Evolutionary conservation across 1,139 yeast species (phyloP).

Genomic region (Taphrina communis): DNA sequence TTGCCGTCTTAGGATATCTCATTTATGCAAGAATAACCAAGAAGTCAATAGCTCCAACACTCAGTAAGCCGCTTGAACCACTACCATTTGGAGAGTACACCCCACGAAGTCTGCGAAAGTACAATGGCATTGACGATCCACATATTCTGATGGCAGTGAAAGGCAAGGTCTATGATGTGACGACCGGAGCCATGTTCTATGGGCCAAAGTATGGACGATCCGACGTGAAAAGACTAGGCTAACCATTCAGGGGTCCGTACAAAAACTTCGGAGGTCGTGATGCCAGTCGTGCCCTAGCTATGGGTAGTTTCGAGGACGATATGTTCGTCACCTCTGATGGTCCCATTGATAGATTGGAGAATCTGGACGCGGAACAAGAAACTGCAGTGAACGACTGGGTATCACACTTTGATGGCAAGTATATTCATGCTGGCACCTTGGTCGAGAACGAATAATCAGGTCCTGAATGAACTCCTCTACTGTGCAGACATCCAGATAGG

Average conservation of each 20-base stretch:
- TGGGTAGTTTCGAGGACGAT: slow-evolving; percentile 77
- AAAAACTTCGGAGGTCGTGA: slow-evolving; percentile 92
- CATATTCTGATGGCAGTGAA: slow-evolving; percentile 81
- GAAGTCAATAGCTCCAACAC: slow-evolving; percentile 24
- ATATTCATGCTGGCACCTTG: slow-evolving; percentile 31
- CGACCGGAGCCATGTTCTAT: slow-evolving; percentile 80
- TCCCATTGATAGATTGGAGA: slow-evolving; percentile 74
- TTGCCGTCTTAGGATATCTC: slow-evolving; percentile 23
- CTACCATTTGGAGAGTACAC: slow-evolving; percentile 80
- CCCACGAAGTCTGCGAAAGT: slow-evolving; percentile 72
- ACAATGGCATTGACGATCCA: slow-evolving; percentile 77
- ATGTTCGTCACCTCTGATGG: slow-evolving; percentile 53
- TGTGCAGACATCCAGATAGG: neutral
- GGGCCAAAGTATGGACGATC: slow-evolving; percentile 69
- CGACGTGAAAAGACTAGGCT: neutral
- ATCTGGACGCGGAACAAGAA: slow-evolving; percentile 65
- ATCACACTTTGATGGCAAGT: slow-evolving; percentile 43
- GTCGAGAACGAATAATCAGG: slow-evolving; percentile 24
- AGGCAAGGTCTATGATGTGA: slow-evolving; percentile 85
- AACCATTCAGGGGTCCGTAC: slow-evolving; percentile 36
- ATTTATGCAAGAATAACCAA: slow-evolving; percentile 37
- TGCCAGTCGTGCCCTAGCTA: slow-evolving; percentile 91
- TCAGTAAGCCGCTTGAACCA: slow-evolving; percentile 55
- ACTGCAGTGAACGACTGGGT: slow-evolving; percentile 79
- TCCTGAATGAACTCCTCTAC: too few species aligned